A percentile compares a stretch with the other conserved stretches of the same genome.
Evolutionary conservation across 2,329 filamentous ascomycete species (phyloP).

Genomic region (Colletotrichum incanum): DNA sequence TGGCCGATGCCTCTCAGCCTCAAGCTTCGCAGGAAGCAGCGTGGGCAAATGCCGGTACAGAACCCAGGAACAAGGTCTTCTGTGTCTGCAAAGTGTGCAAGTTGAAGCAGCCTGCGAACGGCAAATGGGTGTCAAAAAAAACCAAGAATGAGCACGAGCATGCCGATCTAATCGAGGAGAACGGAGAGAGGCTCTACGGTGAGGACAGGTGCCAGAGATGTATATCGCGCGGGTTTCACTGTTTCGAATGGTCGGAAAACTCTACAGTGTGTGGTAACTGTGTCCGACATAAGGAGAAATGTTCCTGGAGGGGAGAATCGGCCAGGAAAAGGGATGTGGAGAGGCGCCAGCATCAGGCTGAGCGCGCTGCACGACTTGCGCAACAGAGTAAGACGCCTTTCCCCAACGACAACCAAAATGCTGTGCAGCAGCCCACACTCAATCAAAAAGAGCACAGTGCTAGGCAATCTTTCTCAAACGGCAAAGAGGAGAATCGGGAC

Average conservation of each 20-base stretch:
- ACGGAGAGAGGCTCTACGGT: not conserved
- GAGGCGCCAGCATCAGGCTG: not conserved
- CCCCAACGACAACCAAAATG: not conserved
- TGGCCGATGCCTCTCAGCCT: not conserved
- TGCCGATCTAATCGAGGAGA: not conserved
- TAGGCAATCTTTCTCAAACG: no score
- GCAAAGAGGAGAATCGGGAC: not conserved
- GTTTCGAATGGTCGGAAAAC: not conserved
- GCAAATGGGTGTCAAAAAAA: not conserved
- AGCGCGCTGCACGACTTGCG: not conserved
- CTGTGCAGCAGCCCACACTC: not conserved
- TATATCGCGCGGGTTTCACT: not conserved
- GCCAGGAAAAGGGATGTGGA: not conserved
- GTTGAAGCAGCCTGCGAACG: not conserved
- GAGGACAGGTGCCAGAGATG: not conserved
- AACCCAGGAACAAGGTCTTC: not conserved
- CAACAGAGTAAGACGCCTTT: not conserved
- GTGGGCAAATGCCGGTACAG: not conserved
- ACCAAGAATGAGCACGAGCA: slow-evolving; percentile 6
- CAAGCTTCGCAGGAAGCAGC: not conserved
- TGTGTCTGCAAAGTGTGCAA: not conserved
- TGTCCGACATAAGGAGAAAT: not conserved
- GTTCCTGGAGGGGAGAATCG: not conserved
- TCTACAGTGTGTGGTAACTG: not conserved
- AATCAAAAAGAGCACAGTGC: no score